A percentile compares a stretch with the other conserved stretches of the same genome.
Conservation (phyloP, 768 basidiomycete genomes). For the Lentinula lateritia region DNA sequence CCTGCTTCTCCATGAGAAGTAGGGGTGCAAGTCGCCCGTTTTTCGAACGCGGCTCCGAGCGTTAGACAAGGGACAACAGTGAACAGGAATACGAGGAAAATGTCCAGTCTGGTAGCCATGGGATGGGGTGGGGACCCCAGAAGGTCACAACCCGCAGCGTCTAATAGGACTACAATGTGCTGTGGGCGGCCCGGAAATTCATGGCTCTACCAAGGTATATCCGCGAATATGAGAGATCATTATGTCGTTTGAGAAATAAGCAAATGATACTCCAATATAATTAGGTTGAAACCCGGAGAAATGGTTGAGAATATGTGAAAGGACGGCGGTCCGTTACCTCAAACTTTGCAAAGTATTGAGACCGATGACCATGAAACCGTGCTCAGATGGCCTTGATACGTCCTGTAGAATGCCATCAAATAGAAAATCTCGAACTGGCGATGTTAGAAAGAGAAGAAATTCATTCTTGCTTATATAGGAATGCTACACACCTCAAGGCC, state of each 20-base stretch:
- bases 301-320: too few relatives aligned
- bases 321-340: too few relatives aligned
- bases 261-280: background rate
- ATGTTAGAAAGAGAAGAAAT: too few relatives aligned
- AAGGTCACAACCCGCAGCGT: background rate
- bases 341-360: too few relatives aligned
- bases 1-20: constrained; percentile 17
- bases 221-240: background rate
- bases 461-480: too few relatives aligned
- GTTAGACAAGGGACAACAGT: background rate
- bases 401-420: too few relatives aligned
- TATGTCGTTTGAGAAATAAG: background rate
- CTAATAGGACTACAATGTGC: background rate
- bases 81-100: background rate
- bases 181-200: background rate
- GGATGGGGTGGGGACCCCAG: too few relatives aligned
- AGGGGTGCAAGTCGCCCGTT: constrained; percentile 23
- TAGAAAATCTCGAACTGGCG: too few relatives aligned
- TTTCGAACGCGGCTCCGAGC: constrained; percentile 1
- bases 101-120: background rate
- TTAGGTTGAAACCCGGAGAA: background rate
- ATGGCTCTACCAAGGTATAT: background rate
- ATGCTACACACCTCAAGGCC: too few relatives aligned
- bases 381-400: too few relatives aligned
- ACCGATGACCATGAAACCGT: too few relatives aligned